Conservation (phyloP, 208 protist species). For the Kentomonas sorsogonicus region DNA sequence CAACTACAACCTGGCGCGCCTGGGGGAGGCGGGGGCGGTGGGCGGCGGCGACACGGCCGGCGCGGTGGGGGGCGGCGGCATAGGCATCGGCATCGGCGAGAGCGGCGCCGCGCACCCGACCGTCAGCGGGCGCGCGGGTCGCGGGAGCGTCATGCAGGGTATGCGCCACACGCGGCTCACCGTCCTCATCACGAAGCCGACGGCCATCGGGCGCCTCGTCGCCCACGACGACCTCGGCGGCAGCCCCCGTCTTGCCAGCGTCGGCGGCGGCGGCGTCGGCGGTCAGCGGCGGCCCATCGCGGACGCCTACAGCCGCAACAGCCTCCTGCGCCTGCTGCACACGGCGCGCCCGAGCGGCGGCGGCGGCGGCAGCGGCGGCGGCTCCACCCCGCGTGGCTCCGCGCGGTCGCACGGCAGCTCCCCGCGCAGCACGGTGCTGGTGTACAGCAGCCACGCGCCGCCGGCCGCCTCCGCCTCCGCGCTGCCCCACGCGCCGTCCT, state of each 20-base stretch:
- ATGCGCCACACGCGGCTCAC: neutral
- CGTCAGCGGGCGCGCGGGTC: constrained; percentile 8
- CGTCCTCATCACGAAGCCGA: neutral
- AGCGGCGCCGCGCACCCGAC: neutral
- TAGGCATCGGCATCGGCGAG: neutral
- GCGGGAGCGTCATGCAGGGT: neutral
- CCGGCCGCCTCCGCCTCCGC: neutral
- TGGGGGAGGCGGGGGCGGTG: too few relatives aligned
- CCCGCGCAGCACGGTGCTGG: neutral
- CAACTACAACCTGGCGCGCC: neutral
- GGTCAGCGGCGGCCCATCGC: neutral
- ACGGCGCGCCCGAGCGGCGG: too few relatives aligned
- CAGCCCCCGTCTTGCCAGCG: neutral
- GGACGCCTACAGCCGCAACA: neutral
- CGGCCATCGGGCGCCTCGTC: neutral
- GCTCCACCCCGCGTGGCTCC: too few relatives aligned
- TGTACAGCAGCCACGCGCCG: neutral
- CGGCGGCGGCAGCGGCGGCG: neutral
- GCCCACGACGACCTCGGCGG: neutral
- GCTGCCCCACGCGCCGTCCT: neutral
- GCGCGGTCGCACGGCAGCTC: neutral
- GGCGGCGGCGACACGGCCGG: neutral
- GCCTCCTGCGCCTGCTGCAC: too few relatives aligned
- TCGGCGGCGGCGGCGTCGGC: neutral
- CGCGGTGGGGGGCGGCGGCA: neutral